phyloP scores from a whole-genome alignment of 352 stramenopile genomes.

The Phytophthora meadii region DNA sequence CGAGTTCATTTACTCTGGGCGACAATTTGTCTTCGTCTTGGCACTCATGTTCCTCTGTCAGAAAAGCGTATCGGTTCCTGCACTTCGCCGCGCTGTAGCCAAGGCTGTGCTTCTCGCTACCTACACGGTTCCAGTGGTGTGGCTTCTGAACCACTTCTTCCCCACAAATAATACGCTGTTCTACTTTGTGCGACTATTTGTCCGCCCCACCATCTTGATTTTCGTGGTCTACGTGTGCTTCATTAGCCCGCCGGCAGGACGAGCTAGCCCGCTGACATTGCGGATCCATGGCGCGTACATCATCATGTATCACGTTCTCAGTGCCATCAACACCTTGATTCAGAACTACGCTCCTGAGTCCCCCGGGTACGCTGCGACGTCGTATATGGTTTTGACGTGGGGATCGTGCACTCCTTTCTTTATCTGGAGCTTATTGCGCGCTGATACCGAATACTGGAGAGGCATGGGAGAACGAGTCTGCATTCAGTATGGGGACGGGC shows the following conservation, averaged over 20 bases:
- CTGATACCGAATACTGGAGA: slow-evolving; percentile 59
- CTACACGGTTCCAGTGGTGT: slow-evolving; percentile 56
- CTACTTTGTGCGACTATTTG: slow-evolving; percentile 27
- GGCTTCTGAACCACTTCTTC: slow-evolving; percentile 19
- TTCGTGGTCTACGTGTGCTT: slow-evolving; percentile 46
- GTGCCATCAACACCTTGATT: slow-evolving; percentile 25
- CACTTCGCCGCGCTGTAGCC: slow-evolving; percentile 45
- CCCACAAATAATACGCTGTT: slow-evolving; percentile 22
- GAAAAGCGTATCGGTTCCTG: slow-evolving; percentile 70
- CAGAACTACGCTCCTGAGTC: slow-evolving; percentile 21
- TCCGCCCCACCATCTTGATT: slow-evolving; percentile 31
- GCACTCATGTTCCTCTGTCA: slow-evolving; percentile 60
- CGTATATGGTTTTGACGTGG: slow-evolving; percentile 41
- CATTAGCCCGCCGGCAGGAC: slow-evolving; percentile 35
- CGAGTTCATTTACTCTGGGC: slow-evolving; percentile 50
- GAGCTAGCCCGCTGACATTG: slow-evolving; percentile 35
- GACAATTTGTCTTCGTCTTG: slow-evolving; percentile 66
- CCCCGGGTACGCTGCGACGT: not conserved
- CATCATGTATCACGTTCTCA: slow-evolving; percentile 36
- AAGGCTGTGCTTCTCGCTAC: slow-evolving; percentile 51
- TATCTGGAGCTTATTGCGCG: slow-evolving; percentile 59
- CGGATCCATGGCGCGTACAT: slow-evolving; percentile 45
- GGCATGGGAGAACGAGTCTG: slow-evolving; percentile 51
- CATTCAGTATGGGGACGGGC: slow-evolving; percentile 34
- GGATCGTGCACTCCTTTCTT: slow-evolving; percentile 41